Conservation (phyloP, 139 green algal genomes). For the Tetraselmis chui region DNA sequence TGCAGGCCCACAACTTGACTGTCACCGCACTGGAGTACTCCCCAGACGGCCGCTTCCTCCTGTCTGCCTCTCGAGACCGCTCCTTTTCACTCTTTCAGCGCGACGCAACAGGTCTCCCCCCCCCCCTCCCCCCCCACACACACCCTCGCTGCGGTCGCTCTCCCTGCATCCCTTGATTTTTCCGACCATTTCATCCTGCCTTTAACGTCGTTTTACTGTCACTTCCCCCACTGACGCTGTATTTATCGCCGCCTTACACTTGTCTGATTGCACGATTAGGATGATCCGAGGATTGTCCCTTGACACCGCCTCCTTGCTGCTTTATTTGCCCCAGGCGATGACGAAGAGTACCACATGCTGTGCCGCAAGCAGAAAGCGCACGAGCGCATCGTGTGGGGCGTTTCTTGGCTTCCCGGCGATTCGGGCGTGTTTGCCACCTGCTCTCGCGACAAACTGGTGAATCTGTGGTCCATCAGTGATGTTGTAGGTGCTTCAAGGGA, state of each 20-base stretch:
- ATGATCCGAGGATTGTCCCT: too few relatives aligned
- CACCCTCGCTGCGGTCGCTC: too few relatives aligned
- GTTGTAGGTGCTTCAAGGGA: neutral
- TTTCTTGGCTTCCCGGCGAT: slow-evolving; percentile 56
- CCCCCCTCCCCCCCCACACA: too few relatives aligned
- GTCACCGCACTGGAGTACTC: slow-evolving; percentile 88
- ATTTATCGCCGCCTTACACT: neutral
- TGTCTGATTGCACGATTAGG: neutral
- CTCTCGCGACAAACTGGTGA: slow-evolving; percentile 64
- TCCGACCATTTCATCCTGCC: neutral
- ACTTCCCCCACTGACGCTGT: neutral
- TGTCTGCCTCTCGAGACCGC: slow-evolving; percentile 61
- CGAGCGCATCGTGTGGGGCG: slow-evolving; percentile 66
- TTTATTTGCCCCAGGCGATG: slow-evolving; percentile 5
- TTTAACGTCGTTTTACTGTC: neutral
- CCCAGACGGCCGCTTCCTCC: slow-evolving; percentile 40
- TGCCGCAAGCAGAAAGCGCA: slow-evolving; percentile 53
- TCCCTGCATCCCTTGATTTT: too few relatives aligned
- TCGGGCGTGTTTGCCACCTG: slow-evolving; percentile 53
- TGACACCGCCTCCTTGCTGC: too few relatives aligned
- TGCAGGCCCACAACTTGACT: slow-evolving; percentile 79
- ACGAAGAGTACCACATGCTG: slow-evolving; percentile 34
- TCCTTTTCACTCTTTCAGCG: slow-evolving; percentile 42
- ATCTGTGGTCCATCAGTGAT: slow-evolving; percentile 45
- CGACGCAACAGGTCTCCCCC: too few relatives aligned